Evolutionary conservation across 1,284 basidiomycete species (phyloP).

Genomic region (Gymnopus androsaceus): DNA sequence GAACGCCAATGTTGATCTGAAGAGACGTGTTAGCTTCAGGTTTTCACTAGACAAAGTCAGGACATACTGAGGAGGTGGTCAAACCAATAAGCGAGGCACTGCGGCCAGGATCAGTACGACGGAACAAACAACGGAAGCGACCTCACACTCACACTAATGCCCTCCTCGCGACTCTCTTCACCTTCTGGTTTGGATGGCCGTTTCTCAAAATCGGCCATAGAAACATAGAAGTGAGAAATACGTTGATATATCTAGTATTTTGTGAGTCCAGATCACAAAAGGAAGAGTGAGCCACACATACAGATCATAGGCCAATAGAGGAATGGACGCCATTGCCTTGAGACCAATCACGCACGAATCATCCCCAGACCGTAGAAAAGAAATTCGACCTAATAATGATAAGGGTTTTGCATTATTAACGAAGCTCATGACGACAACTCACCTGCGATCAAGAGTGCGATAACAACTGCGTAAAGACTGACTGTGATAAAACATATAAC

Average conservation of each 20-base stretch:
- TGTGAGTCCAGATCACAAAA: not conserved
- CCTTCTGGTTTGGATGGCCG: constrained; percentile 30
- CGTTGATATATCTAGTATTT: constrained; percentile 33
- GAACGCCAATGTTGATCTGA: constrained; percentile 42
- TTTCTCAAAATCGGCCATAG: constrained; percentile 40
- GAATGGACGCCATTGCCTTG: constrained; percentile 36
- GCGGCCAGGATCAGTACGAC: not conserved
- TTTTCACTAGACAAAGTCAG: too few species aligned
- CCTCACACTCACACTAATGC: constrained; percentile 35
- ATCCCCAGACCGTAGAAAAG: constrained; percentile 32
- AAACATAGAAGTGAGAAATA: constrained; percentile 45
- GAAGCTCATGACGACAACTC: constrained; percentile 12
- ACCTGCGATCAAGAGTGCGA: constrained; percentile 35
- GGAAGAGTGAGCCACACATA: not conserved
- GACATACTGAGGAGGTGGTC: too few species aligned
- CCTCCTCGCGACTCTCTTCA: too few species aligned
- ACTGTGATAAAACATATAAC: constrained; percentile 33
- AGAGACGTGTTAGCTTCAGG: not conserved
- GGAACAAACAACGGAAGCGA: not conserved
- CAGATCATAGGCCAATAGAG: too few species aligned
- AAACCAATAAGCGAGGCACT: too few species aligned
- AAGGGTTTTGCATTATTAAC: not conserved
- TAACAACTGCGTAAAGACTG: constrained; percentile 31
- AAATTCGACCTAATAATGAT: constrained; percentile 34
- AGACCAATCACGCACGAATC: constrained; percentile 47